Evolutionary conservation across 2,329 filamentous ascomycete species (phyloP).

Genomic region (Sclerotiophoma versabilis): DNA sequence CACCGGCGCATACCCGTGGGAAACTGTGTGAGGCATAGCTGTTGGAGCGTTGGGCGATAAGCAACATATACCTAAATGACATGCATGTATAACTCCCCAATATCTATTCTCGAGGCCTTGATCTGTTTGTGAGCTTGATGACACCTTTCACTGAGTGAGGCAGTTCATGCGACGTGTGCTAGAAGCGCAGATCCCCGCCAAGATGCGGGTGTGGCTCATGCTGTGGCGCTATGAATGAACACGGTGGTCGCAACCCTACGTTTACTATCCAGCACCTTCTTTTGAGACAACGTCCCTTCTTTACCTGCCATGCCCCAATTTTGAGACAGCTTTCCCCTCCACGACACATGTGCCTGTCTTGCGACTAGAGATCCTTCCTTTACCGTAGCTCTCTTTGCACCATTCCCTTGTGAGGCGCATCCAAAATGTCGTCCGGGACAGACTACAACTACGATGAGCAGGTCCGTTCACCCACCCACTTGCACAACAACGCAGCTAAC

Average conservation of each 20-base stretch:
- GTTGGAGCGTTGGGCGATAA: slow-evolving; percentile 26
- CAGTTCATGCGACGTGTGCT: slow-evolving; percentile 20
- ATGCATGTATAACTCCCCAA: slow-evolving; percentile 3
- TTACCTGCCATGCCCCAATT: slow-evolving; percentile 30
- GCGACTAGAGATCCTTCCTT: slow-evolving; percentile 23
- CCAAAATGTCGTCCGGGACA: slow-evolving; percentile 57
- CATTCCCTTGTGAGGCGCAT: slow-evolving; percentile 25
- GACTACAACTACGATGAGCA: slow-evolving; percentile 99
- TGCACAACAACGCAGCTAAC: slow-evolving; percentile 21
- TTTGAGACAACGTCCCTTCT: slow-evolving; percentile 35
- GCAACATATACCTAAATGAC: slow-evolving; percentile 29
- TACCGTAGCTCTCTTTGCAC: slow-evolving; percentile 27
- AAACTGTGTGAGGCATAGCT: slow-evolving; percentile 21
- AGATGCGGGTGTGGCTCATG: slow-evolving; percentile 27
- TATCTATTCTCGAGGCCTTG: neutral
- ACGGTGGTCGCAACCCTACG: slow-evolving; percentile 39
- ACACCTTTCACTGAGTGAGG: neutral
- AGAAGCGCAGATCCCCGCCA: slow-evolving; percentile 9
- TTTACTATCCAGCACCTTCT: slow-evolving; percentile 37
- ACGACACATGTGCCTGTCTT: slow-evolving; percentile 26
- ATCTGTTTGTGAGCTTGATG: neutral
- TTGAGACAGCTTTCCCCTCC: slow-evolving; percentile 21
- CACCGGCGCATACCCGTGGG: slow-evolving; percentile 27
- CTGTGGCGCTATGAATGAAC: slow-evolving; percentile 35
- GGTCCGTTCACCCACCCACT: slow-evolving; percentile 55